Conservation (phyloP, 2,329 filamentous ascomycete species). For the Fusarium cyanostomum region DNA sequence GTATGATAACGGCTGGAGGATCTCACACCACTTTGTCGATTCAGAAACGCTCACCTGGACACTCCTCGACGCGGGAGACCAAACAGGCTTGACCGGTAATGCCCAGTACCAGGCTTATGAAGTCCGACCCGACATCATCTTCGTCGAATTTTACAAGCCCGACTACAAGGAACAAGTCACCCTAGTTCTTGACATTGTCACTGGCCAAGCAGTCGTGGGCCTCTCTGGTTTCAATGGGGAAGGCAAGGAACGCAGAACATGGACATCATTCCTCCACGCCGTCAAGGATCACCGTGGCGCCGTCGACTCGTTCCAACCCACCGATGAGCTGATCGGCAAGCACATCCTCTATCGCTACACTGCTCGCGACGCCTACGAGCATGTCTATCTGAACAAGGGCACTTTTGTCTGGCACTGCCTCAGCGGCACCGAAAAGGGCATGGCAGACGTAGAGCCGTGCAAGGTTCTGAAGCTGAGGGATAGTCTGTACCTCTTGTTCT, state of each 20-base stretch:
- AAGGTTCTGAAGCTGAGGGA: slow-evolving; percentile 23
- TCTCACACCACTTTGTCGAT: slow-evolving; percentile 7
- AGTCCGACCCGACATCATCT: slow-evolving; percentile 18
- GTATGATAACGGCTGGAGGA: slow-evolving; percentile 16
- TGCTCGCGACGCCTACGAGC: slow-evolving; percentile 19
- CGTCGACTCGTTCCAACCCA: slow-evolving; percentile 1
- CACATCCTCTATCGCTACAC: slow-evolving; percentile 23
- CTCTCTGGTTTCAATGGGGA: slow-evolving; percentile 17
- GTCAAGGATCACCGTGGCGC: neutral
- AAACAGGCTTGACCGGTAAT: neutral
- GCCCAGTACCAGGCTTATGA: slow-evolving; percentile 21
- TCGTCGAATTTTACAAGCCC: slow-evolving; percentile 28
- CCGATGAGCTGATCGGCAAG: slow-evolving; percentile 26
- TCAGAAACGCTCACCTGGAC: neutral
- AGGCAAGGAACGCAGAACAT: slow-evolving; percentile 8
- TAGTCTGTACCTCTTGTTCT: slow-evolving; percentile 23
- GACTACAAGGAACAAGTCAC: slow-evolving; percentile 19
- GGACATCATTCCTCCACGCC: slow-evolving; percentile 20
- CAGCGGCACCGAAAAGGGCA: slow-evolving; percentile 19
- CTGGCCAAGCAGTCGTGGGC: slow-evolving; percentile 7
- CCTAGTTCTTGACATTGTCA: neutral
- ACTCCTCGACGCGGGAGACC: slow-evolving; percentile 9
- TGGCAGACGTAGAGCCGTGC: slow-evolving; percentile 23
- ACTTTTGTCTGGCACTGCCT: slow-evolving; percentile 25
- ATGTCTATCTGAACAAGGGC: slow-evolving; percentile 28